Evolutionary conservation across 2,329 filamentous ascomycete genomes (phyloP).

Genomic region (Fusarium falciforme): DNA sequence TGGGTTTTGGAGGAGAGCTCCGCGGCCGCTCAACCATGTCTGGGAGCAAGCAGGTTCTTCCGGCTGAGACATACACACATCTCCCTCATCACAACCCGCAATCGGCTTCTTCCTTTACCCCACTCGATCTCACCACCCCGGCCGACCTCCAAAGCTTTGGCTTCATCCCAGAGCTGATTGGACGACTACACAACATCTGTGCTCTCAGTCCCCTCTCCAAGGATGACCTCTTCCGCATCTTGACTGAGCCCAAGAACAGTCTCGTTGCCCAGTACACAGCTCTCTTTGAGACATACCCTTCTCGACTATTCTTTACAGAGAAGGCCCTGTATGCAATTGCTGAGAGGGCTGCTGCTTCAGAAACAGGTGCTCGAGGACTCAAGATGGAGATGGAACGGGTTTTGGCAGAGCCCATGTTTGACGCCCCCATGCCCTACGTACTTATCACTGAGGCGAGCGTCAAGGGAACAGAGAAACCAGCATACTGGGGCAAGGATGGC

Average conservation of each 20-base stretch:
- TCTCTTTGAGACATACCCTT: constrained; percentile 83
- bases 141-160: constrained; percentile 85
- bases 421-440: constrained; percentile 80
- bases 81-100: constrained; percentile 64
- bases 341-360: constrained; percentile 67
- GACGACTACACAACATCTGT: constrained; percentile 91
- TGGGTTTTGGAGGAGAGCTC: constrained; percentile 91
- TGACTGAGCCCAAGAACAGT: constrained; percentile 92
- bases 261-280: constrained; percentile 89
- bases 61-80: constrained; percentile 69
- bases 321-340: constrained; percentile 86
- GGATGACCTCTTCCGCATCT: constrained; percentile 80
- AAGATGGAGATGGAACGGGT: constrained; percentile 86
- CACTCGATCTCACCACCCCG: constrained; percentile 78
- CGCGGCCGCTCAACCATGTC: constrained; percentile 65
- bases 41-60: constrained; percentile 68
- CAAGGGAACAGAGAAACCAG: constrained; percentile 67
- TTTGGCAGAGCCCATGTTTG: constrained; percentile 83
- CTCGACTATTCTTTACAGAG: constrained; percentile 84
- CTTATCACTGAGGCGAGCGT: constrained; percentile 79
- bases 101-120: constrained; percentile 59
- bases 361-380: constrained; percentile 82
- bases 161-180: constrained; percentile 94
- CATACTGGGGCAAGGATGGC: constrained; percentile 77
- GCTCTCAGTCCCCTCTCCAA: constrained; percentile 81